Evolutionary conservation across 495 filamentous ascomycete species (phyloP), one percentile per base, ranked within the genome.

Genomic region (Aspergillus cavernicola): DNA sequence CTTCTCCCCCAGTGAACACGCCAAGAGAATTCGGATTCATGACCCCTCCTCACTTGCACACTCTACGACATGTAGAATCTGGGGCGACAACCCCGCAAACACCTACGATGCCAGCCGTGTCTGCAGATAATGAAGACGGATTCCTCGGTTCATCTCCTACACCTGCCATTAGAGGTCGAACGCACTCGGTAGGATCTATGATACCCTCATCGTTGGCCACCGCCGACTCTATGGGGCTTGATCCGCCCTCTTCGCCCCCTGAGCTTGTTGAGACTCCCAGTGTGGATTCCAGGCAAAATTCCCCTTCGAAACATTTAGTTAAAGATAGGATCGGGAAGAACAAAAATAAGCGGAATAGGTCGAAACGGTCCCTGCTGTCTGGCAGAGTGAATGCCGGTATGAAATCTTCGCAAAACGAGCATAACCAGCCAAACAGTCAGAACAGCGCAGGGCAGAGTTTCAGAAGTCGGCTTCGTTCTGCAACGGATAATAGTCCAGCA

Each of bases 121-220:
- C 67, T 38, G 50, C 61, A 23, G 60, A 75, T 43, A 61, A 71
- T 59, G 59, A 84, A 62, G 80, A 87, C 65, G 79, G 82, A 13
- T 89, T 82, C 58, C 73, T 92, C 36, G 82, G 81, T 3, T 95
- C 88, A n/a, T 93, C 90, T 8, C 90, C 90, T 1, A 95, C 90
- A 0, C 89, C 89, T 7, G 60, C 73, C 64, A 66, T 83, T 61
- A 70, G 71, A 54, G 66, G 68, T 22, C 66, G 64, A 48, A 61
- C 65, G 18, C 64, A 65, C 6, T 53, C 66, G 11, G 38, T 43
- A 24, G 61, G 53, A 13, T 57, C 60, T 1, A 55, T 65, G 22
- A 32, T 53, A 13, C 42, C 51, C 16, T 20, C 59, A 9, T 52
- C 61, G 13, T 50, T 64, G 19, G 24, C 53, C 19, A 28, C 59